These are phyloP conservation scores for Mucor velutinosus DNA, from an alignment of 371 early-diverging fungal genomes.

Conservation along the genomic window DNA sequence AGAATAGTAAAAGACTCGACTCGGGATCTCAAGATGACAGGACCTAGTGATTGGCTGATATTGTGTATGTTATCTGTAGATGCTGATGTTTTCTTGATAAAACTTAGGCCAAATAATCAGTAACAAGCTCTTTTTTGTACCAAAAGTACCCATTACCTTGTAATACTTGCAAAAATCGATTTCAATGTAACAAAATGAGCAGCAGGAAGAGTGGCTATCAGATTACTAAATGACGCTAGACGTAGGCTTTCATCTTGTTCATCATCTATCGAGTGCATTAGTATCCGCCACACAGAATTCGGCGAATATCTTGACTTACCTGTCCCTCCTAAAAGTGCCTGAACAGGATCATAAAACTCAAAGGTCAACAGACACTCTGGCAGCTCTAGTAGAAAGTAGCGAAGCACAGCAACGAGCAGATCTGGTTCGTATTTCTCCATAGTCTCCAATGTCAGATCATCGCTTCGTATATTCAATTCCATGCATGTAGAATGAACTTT, in stretches of 20 bases:
- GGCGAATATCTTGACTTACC: conserved; percentile 21
- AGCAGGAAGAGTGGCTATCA: conserved; percentile 60
- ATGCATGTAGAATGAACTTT: conserved; percentile 67
- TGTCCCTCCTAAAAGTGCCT: conserved; percentile 63
- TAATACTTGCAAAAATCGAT: conserved; percentile 43
- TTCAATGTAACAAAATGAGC: conserved; percentile 58
- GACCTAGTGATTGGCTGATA: conserved; percentile 58
- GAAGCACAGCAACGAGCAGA: conserved; percentile 64
- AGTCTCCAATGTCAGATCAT: conserved; percentile 52
- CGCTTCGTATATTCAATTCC: conserved; percentile 59
- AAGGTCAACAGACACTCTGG: conserved; percentile 70
- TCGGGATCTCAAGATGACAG: conserved; percentile 56
- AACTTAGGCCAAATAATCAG: background rate
- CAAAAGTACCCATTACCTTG: conserved; percentile 35
- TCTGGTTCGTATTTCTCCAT: conserved; percentile 59
- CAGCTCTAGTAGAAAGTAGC: conserved; percentile 71
- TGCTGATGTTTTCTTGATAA: background rate
- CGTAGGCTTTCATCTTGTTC: conserved; percentile 52
- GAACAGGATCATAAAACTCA: conserved; percentile 75
- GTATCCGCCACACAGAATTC: too few relatives aligned
- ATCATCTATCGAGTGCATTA: conserved; percentile 4
- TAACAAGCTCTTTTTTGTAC: too few relatives aligned
- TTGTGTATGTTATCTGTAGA: conserved; percentile 7
- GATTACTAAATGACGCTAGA: conserved; percentile 51
- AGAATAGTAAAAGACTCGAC: conserved; percentile 52